Evolutionary conservation across 495 filamentous ascomycete species (phyloP).

Genomic region (Articulospora tetracladia): DNA sequence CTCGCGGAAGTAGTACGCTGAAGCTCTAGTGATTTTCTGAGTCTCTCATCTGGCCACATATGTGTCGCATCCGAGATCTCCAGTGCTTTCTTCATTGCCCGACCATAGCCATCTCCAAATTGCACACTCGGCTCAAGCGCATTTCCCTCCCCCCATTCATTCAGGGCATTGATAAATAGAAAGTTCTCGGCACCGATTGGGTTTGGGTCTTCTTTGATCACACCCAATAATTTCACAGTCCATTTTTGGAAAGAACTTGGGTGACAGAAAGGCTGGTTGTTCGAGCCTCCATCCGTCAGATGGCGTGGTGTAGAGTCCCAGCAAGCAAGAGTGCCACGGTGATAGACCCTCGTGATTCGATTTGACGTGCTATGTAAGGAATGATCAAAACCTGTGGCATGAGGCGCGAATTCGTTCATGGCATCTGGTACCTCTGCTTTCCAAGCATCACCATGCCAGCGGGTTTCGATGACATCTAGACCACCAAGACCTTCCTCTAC

Average conservation of each 20-base stretch:
- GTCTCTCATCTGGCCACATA: neutral
- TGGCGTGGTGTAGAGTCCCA: neutral
- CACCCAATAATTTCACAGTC: neutral
- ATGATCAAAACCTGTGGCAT: neutral
- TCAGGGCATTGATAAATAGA: neutral
- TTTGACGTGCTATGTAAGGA: neutral
- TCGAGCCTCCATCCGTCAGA: neutral
- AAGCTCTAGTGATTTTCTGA: too few species aligned
- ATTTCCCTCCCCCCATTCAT: slow-evolving; percentile 1
- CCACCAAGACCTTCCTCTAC: neutral
- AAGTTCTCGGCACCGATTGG: neutral
- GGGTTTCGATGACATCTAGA: neutral
- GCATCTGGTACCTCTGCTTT: neutral
- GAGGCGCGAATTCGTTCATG: neutral
- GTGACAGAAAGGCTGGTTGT: neutral
- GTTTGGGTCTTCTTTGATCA: neutral
- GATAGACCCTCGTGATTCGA: neutral
- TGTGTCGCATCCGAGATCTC: neutral
- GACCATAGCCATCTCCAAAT: neutral
- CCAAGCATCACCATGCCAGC: neutral
- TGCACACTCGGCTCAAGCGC: neutral
- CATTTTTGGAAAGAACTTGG: neutral
- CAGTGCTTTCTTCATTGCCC: neutral
- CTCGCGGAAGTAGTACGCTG: neutral
- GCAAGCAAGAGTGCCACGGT: neutral